Evolutionary conservation across 305 asterid species (phyloP).

Genomic region (Fraxinus velutina): DNA sequence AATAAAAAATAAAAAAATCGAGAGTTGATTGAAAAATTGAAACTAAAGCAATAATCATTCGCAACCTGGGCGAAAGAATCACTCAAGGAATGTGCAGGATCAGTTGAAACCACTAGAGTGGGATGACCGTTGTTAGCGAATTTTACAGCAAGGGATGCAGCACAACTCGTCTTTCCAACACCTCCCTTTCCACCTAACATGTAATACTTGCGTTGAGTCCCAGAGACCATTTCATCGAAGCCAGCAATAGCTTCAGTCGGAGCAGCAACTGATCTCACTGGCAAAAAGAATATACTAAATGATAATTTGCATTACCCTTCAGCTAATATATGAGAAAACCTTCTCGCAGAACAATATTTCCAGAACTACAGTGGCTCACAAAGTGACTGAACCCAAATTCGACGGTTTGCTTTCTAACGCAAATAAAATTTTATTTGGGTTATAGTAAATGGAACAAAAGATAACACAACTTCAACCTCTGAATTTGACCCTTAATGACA

Average conservation of each 20-base stretch:
- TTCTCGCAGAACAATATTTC: slow-evolving; percentile 1
- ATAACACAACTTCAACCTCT: not conserved
- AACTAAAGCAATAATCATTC: slow-evolving; percentile 1
- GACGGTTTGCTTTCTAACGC: not conserved
- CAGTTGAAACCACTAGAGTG: slow-evolving; percentile 96
- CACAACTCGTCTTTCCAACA: slow-evolving; percentile 97
- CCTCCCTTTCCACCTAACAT: slow-evolving; percentile 99
- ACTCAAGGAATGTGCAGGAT: slow-evolving; percentile 97
- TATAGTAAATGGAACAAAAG: not conserved
- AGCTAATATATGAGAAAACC: slow-evolving; percentile 13
- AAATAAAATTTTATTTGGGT: not conserved
- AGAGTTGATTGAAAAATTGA: not conserved
- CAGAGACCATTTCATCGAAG: slow-evolving; percentile 91
- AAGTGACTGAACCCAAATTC: not conserved
- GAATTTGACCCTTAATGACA: not conserved
- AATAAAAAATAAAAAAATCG: not conserved
- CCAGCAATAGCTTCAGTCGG: slow-evolving; percentile 68
- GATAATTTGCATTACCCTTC: not conserved
- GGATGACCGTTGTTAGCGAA: slow-evolving; percentile 98
- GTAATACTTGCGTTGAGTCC: slow-evolving; percentile 85
- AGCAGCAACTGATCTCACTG: slow-evolving; percentile 77
- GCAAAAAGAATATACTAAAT: slow-evolving; percentile 21
- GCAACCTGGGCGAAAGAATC: slow-evolving; percentile 97
- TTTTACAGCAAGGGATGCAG: slow-evolving; percentile 94
- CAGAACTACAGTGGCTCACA: not conserved